A percentile compares a stretch with the other conserved stretches of the same genome.
phyloP scores from a whole-genome alignment of 2,329 filamentous ascomycete genomes.

The Zalaria sp. region DNA sequence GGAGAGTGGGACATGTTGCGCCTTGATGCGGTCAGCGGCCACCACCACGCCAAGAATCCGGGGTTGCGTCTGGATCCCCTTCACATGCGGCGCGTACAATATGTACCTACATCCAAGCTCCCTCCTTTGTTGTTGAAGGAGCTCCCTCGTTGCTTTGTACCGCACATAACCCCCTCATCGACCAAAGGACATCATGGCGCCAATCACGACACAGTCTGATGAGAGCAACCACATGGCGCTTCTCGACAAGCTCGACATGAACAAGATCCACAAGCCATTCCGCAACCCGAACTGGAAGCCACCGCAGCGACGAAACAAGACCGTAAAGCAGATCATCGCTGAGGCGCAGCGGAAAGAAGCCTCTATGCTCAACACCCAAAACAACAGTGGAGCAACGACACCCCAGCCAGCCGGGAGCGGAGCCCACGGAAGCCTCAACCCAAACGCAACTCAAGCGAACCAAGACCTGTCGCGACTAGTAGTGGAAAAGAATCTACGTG shows the following conservation, averaged over 20 bases:
- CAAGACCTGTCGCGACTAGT: slow-evolving; percentile 80
- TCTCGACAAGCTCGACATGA: slow-evolving; percentile 83
- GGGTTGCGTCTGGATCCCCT: no score
- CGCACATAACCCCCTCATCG: no score
- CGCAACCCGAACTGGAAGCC: slow-evolving; percentile 84
- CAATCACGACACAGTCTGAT: slow-evolving; percentile 56
- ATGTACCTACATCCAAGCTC: no score
- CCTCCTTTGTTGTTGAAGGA: no score
- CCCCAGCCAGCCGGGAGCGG: slow-evolving; percentile 22
- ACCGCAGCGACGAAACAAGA: slow-evolving; percentile 93
- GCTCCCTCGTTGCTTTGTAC: no score
- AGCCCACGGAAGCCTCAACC: slow-evolving; percentile 21
- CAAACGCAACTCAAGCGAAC: slow-evolving; percentile 60
- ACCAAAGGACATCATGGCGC: slow-evolving; percentile 29
- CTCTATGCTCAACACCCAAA: slow-evolving; percentile 61
- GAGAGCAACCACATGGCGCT: slow-evolving; percentile 69
- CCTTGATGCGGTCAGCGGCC: no score
- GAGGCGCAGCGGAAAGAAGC: slow-evolving; percentile 81
- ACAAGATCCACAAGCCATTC: slow-evolving; percentile 74
- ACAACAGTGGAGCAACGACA: slow-evolving; percentile 67
- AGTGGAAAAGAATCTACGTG: slow-evolving; percentile 56
- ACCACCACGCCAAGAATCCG: no score
- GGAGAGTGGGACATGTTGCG: no score
- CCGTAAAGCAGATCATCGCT: slow-evolving; percentile 88
- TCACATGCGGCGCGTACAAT: no score